Evolutionary conservation across 768 basidiomycete genomes (phyloP), one percentile per base, ranked within the genome.

Genomic region (Pulveroboletus frians): DNA sequence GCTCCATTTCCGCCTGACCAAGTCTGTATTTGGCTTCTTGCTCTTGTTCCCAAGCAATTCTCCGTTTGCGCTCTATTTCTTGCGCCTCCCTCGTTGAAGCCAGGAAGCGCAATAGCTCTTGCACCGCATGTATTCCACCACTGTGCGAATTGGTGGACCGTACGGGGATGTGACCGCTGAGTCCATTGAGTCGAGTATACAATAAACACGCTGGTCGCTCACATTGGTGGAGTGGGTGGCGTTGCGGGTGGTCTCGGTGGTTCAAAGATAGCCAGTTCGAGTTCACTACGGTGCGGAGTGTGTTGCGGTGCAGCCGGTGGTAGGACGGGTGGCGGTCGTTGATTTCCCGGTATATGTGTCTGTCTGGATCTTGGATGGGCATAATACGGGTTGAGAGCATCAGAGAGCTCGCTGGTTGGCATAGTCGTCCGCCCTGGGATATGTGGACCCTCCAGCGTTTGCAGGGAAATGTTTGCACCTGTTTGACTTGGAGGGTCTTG

Each of bases 311-410:
- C 64, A 14, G 61, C 60, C 23, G 60, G 61, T 6, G 64, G 62
- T 34, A 63, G 56, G 3, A 63, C 56, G 37, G 71, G 65, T 6
- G 59, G 46, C 29, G 23, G 60, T 53, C 9, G 68, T 49, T 41
- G 67, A 26, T 40, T 50, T 38, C 27, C 47, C 7, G 51, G 27
- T n/a, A 17, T 36, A 9, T 58, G 55, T 0, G 60, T 51, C 3
- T 61, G 50, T 36, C 73, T 64, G 17, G 65, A 55, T 52, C 76
- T 69, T 15, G 70, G 58, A 45, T 78, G 77, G 31, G 72, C 73
- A 49, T 78, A 73, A 61, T 80, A 72, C 10, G 85, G 85, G 64
- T 88, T 89, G 58, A 89, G 81, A 5, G 87, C 87, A 62, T 89
- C 81, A 9, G 83, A 83, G 49, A 89, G 79, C 66, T 88, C 85